These are phyloP conservation scores for Mrakia frigida DNA, from an alignment of 768 basidiomycete genomes.

Conservation along the genomic window DNA sequence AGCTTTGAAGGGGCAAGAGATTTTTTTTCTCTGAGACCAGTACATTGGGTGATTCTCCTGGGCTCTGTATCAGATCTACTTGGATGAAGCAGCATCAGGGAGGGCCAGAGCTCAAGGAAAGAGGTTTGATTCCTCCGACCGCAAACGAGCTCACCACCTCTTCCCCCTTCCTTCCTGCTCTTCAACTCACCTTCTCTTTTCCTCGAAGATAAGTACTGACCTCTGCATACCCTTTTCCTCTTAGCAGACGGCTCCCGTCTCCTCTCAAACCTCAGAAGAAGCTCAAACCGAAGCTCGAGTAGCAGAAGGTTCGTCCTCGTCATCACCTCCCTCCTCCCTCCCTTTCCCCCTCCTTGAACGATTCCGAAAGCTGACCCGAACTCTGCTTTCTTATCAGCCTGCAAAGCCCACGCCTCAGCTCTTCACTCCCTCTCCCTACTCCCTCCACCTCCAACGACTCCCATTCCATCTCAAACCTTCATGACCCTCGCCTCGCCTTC, in stretches of 20 bases:
- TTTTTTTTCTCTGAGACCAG: too few relatives aligned
- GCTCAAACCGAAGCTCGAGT: neutral
- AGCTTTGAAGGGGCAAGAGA: neutral
- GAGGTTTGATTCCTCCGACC: too few relatives aligned
- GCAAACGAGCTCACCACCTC: neutral
- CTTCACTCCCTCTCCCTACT: neutral
- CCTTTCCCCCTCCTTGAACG: neutral
- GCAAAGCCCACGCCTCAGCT: slow-evolving; percentile 18
- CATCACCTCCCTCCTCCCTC: neutral
- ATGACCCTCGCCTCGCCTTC: neutral
- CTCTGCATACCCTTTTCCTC: neutral
- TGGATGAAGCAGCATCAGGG: too few relatives aligned
- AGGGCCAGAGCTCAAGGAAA: too few relatives aligned
- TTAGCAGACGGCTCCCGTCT: neutral
- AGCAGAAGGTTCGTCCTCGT: slow-evolving; percentile 4
- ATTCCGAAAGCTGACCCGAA: neutral
- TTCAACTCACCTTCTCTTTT: neutral
- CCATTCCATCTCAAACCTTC: slow-evolving; percentile 14
- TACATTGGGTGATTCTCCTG: too few relatives aligned
- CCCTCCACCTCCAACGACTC: neutral
- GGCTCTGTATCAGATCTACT: too few relatives aligned
- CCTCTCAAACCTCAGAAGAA: neutral
- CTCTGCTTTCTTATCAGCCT: neutral
- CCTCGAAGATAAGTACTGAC: neutral
- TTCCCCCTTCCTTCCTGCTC: neutral